A percentile compares a stretch with the other conserved stretches of the same genome.
Evolutionary conservation across 805 yeast genomes (phyloP).

Genomic region (Danielia reshetovae): DNA sequence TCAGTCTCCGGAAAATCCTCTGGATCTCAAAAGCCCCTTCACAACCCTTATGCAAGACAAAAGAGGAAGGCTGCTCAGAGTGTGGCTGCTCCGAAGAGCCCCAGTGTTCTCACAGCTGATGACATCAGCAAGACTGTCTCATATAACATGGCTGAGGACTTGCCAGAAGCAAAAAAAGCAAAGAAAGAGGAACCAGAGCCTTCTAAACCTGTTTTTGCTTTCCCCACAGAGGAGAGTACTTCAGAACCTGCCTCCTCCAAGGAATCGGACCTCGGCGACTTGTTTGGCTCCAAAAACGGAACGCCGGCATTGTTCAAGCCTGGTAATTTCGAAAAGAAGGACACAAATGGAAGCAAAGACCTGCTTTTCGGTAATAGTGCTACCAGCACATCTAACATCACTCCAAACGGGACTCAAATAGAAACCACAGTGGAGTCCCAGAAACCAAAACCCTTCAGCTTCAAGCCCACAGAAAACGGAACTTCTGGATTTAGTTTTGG

Average conservation of each 20-base stretch:
- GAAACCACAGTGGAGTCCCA: no score
- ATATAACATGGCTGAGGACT: slow-evolving; percentile 28
- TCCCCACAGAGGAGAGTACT: slow-evolving; percentile 2
- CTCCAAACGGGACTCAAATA: background rate
- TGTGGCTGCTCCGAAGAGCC: slow-evolving; percentile 6
- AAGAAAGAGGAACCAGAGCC: slow-evolving; percentile 6
- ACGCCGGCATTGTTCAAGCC: background rate
- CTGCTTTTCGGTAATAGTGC: no score
- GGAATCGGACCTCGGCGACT: slow-evolving; percentile 1
- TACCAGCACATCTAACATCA: no score
- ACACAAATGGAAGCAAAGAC: background rate
- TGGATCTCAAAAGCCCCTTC: slow-evolving; percentile 9
- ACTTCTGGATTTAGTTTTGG: slow-evolving; percentile 3
- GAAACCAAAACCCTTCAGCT: no score
- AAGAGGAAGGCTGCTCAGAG: slow-evolving; percentile 9
- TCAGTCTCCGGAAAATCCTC: slow-evolving; percentile 2
- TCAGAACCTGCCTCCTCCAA: slow-evolving; percentile 1
- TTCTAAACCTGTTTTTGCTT: background rate
- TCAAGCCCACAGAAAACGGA: no score
- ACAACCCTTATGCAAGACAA: slow-evolving; percentile 13
- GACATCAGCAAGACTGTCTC: slow-evolving; percentile 35
- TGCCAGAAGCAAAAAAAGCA: slow-evolving; percentile 11
- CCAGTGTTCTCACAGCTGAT: slow-evolving; percentile 23
- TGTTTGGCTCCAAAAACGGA: no score
- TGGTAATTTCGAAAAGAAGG: background rate